phyloP scores from a whole-genome alignment of 305 asterid species.

The Solanum hybrid region DNA sequence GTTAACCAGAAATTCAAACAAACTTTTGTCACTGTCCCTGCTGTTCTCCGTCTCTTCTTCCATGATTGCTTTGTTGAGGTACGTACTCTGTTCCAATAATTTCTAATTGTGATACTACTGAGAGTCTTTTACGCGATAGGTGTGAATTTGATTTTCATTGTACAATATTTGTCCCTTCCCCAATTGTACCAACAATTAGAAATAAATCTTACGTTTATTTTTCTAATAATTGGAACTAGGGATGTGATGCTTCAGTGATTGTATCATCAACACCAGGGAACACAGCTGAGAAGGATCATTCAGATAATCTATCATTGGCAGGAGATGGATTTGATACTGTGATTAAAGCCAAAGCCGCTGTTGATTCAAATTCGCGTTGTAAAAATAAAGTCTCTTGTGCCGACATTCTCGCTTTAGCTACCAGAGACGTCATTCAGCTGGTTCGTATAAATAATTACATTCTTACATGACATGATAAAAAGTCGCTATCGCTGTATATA shows the following conservation, averaged over 20 bases:
- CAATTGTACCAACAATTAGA: background rate
- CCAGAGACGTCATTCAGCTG: conserved; percentile 69
- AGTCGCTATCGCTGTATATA: too few relatives aligned
- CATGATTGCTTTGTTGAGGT: conserved; percentile 81
- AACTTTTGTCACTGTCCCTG: conserved; percentile 72
- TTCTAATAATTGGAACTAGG: conserved; percentile 22
- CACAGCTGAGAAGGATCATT: conserved; percentile 72
- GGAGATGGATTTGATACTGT: conserved; percentile 93
- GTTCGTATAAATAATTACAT: conserved; percentile 19
- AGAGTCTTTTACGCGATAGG: background rate
- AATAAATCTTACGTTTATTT: background rate
- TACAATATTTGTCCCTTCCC: background rate
- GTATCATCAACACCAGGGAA: conserved; percentile 51
- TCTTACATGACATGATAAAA: background rate
- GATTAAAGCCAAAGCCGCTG: conserved; percentile 76
- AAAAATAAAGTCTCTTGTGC: conserved; percentile 79
- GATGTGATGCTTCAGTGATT: conserved; percentile 79
- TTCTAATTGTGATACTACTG: background rate
- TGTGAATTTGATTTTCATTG: background rate
- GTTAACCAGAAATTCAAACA: conserved; percentile 45
- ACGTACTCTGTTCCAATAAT: background rate
- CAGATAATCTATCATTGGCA: conserved; percentile 75
- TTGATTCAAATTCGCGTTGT: conserved; percentile 51
- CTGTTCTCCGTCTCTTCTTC: conserved; percentile 71
- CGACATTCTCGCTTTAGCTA: conserved; percentile 74